Evolutionary conservation across 2,329 filamentous ascomycete species (phyloP), one percentile per base, ranked within the genome.

Genomic region (Cytospora piceae): DNA sequence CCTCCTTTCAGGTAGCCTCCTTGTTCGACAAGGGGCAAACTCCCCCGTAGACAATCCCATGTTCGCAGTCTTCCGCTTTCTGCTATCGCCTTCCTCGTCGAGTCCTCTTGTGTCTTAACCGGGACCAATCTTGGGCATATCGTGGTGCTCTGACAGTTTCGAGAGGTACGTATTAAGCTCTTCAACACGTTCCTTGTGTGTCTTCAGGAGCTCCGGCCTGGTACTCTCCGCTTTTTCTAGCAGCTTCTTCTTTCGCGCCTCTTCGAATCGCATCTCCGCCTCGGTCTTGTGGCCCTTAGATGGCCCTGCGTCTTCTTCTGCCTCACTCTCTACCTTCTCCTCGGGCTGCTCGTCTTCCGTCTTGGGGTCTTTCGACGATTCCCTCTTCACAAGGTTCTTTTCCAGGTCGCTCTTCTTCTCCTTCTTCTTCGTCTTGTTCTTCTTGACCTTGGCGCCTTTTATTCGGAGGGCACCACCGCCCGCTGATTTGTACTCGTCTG

Each of bases 121-220:
- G 0, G 85, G 85, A 14, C 85, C 85, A 64, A 88, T 88, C 80
- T 87, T 87, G 72, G 85, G 85, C 94, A 99, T 99, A 76, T 99
- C 95, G 78, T 99, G 94, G 80, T 99, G 95, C 79, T 99, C 95
- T 79, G 92, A 97, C 73, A 99, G 79, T 70, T 89, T 91, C 70
- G 92, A 95, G 42, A 99, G 81, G 76, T 98, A 97, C 69, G 91
- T 92, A 76, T 99, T 99, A 72, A 98, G 81, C 76, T 97, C 93
- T 77, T 98, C 94, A 53, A 99, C 94, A 14, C 93, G 88, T 81
- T 99, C 92, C 77, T 98, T 98, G 78, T 99, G 95, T 34, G 94
- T 96, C 83, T 97, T 98, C 71, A 94, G 87, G 20, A 96, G 90
- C 75, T 97, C 94, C 17, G 90, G 87, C 57, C 82, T 77, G 9